Base-by-base conservation (phyloP, 805 yeast species). In the Saccharomycopsis fibuligera region DNA sequence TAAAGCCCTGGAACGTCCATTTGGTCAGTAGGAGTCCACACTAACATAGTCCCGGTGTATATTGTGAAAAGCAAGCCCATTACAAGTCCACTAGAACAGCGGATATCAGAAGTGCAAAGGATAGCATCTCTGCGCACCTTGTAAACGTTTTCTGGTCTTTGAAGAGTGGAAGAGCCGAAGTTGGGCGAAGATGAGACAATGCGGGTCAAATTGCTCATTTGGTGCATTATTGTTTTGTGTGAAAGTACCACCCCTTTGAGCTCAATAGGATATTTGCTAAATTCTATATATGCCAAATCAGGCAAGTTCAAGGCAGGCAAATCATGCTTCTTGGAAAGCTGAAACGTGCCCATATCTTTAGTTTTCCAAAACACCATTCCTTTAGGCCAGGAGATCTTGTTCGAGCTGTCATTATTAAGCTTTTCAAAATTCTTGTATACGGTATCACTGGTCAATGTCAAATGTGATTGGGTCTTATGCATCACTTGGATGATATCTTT, bases 271-370 rank as follows among this genome's bases (percentile, higher is more conserved):
- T 95, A 84, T 57, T 90, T 77, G 0, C 93, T 79, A 60, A 85
- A 93, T 66, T 93, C 99, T 12, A 93, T 90, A 59, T 93, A 93
- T 0, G 98, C 96, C 50, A 93, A 68, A 59, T 87, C 95, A 1
- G 90, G 86, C 1, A 81, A 78, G 56, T 83, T 86, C 40, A 81
- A 66, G 0, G 85, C 78, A 1, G 90, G 87, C 1, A 75, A 73
- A 17, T 74, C 81, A 5, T 68, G 71, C 47, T 77, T 75, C 56
- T 75, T 79, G 2, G 80, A 75, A 1, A 69, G 68, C 44, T 78
- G 79, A 55, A 76, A 82, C 0, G 78, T 68, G 0, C 97, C 97
- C 68, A 91, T 75, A 58, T 90, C 97, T 21, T 86, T 81, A 1
- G 97, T 90, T 60, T 80, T 82, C 85, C 95, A 84, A 60, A 83